Evolutionary conservation across 805 yeast genomes (phyloP), one percentile per base, ranked within the genome.

Genomic region (Maudiozyma pseudohumilis): DNA sequence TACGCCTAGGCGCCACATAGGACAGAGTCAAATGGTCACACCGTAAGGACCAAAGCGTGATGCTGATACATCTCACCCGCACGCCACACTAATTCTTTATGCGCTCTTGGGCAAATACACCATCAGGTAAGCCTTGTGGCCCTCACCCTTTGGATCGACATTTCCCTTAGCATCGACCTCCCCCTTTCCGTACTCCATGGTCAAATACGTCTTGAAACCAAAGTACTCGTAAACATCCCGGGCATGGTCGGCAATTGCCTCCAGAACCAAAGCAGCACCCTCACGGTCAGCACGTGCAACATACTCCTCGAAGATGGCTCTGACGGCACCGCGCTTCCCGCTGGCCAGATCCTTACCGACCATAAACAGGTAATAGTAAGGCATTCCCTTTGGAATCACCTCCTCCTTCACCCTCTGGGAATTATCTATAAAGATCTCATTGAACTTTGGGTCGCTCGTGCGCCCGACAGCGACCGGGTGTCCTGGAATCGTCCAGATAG

Each of bases 151-250:
- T 1, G 55, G 43, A 20, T 58, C 59, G 2, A 42, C 33, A 6
- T 43, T 38, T 15, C 63, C 63, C 15, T 41, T 29, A 5, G 48
- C 26, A 29, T 60, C 50, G 10, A 56, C 60, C 38, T 58, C 63
- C 7, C 50, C 51, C n/a, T 39, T 49, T 9, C 64, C 64, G 33
- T 43, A 58, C n/a, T 38, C 36, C 37, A 58, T 53, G 5, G 51
- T 46, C 33, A 45, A 35, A 23, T 53, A 51, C 19, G 47, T 52
- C 29, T 48, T 48, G 42, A 58, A 60, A 6, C 63, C 64, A 35
- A 56, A 59, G 31, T 59, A 56, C 42, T 59, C 62, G 32, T 60
- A 60, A 17, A 60, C 61, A 9, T 46, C 39, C 29, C 41, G 58
- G 13, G 63, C 61, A 31, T 52, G 52, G 21, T 55, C 59, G 23